Evolutionary conservation across 176 grass and related monocot species (phyloP).

Genomic region (Rhynchospora tenuis): DNA sequence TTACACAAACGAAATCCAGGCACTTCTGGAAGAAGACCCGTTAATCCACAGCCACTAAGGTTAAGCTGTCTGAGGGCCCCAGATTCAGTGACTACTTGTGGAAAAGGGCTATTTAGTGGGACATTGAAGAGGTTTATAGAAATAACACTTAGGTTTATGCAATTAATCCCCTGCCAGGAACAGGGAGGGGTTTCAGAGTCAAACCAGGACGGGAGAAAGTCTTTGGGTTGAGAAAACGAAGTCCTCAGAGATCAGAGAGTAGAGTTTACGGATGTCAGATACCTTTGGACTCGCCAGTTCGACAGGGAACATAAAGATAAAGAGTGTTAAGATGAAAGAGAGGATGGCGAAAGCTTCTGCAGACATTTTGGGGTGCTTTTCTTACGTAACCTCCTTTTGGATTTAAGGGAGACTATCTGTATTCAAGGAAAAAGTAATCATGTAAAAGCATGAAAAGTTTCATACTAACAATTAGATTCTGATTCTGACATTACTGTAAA

Average conservation of each 20-base stretch:
- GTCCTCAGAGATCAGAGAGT: conserved; percentile 61
- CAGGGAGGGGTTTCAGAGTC: conserved; percentile 64
- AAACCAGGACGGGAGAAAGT: conserved; percentile 71
- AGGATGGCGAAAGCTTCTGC: conserved; percentile 24
- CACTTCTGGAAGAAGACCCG: conserved; percentile 48
- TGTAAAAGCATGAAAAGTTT: too few species aligned
- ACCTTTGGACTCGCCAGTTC: conserved; percentile 23
- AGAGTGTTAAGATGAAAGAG: conserved; percentile 38
- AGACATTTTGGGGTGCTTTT: conserved; percentile 4
- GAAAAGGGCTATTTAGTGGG: conserved; percentile 51
- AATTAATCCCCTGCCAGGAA: conserved; percentile 68
- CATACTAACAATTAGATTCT: too few species aligned
- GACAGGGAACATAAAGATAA: conserved; percentile 19
- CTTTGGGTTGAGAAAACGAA: conserved; percentile 45
- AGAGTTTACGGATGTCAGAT: conserved; percentile 46
- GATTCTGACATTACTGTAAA: too few species aligned
- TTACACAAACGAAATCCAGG: conserved; percentile 35
- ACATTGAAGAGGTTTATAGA: conserved; percentile 64
- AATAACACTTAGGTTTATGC: conserved; percentile 33
- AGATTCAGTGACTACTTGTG: conserved; percentile 47
- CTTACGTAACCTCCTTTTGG: conserved; percentile 26
- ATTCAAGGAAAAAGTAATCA: conserved; percentile 21
- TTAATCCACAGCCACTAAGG: conserved; percentile 69
- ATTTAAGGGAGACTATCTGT: conserved; percentile 39
- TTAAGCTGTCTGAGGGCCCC: conserved; percentile 52